These are phyloP conservation scores for Agaricus blazei DNA, from an alignment of 768 basidiomycete genomes.

Conservation along the genomic window DNA sequence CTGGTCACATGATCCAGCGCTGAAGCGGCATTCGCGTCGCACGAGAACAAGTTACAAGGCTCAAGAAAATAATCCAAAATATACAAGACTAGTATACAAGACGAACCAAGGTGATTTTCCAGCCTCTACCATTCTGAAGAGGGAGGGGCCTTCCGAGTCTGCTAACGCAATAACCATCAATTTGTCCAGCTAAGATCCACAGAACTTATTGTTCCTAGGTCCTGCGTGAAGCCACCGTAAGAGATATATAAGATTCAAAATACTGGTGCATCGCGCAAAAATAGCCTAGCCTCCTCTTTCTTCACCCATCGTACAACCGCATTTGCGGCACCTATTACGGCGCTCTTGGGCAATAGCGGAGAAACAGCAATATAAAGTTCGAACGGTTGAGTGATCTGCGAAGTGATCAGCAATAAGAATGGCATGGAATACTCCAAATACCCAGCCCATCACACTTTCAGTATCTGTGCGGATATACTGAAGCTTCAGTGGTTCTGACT, in stretches of 20 bases:
- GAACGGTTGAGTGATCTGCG: conserved; percentile 87
- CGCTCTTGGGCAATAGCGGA: conserved; percentile 82
- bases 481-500: conserved; percentile 74
- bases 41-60: neutral
- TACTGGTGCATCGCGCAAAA: conserved; percentile 85
- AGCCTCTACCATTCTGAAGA: too few relatives aligned
- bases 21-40: too few relatives aligned
- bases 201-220: neutral
- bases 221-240: neutral
- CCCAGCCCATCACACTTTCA: conserved; percentile 95
- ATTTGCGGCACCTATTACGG: conserved; percentile 84
- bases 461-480: conserved; percentile 82
- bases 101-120: too few relatives aligned
- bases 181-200: too few relatives aligned
- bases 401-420: neutral
- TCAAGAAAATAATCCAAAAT: too few relatives aligned
- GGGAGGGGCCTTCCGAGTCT: too few relatives aligned
- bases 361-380: conserved; percentile 86
- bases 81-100: too few relatives aligned
- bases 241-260: conserved; percentile 35
- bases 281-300: conserved; percentile 77
- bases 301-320: conserved; percentile 87
- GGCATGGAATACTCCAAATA: conserved; percentile 22
- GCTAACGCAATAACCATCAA: too few relatives aligned
- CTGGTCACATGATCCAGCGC: neutral